Evolutionary conservation across 2,329 filamentous ascomycete genomes (phyloP).

Genomic region (Chalara sp.): DNA sequence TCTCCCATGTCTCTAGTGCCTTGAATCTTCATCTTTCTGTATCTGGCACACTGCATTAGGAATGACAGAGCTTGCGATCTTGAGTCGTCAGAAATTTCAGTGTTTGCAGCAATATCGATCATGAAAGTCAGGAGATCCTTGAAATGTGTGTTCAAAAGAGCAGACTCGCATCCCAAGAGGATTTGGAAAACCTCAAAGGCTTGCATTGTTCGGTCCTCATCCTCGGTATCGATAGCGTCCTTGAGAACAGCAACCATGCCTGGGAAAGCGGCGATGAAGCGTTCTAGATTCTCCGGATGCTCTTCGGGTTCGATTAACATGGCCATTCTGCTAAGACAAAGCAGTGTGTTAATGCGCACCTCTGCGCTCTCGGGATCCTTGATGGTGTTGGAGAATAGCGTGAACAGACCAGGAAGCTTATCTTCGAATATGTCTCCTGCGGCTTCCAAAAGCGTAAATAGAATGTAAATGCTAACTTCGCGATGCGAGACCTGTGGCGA

Average conservation of each 20-base stretch:
- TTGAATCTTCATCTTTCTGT: constrained; percentile 93
- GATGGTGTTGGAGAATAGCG: constrained; percentile 80
- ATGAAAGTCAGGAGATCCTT: constrained; percentile 90
- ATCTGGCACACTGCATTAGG: constrained; percentile 86
- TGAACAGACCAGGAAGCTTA: constrained; percentile 72
- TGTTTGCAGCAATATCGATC: constrained; percentile 77
- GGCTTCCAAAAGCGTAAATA: constrained; percentile 85
- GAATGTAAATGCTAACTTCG: constrained; percentile 87
- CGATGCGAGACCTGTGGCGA: constrained; percentile 71
- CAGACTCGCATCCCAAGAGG: constrained; percentile 81
- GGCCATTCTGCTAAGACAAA: constrained; percentile 80
- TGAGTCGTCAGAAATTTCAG: constrained; percentile 72
- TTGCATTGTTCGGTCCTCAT: constrained; percentile 84
- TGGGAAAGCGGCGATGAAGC: constrained; percentile 76
- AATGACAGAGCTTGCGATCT: constrained; percentile 88
- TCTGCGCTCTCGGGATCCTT: constrained; percentile 85
- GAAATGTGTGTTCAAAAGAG: constrained; percentile 77
- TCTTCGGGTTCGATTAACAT: constrained; percentile 86
- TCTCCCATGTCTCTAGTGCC: constrained; percentile 77
- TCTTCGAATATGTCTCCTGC: constrained; percentile 79
- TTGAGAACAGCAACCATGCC: constrained; percentile 87
- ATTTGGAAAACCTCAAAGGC: constrained; percentile 97
- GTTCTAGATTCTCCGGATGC: constrained; percentile 63
- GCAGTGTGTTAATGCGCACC: constrained; percentile 89
- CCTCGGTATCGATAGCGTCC: constrained; percentile 67